These are phyloP conservation scores for Periconia sp. DNA, from an alignment of 2,329 filamentous ascomycete species.

Conservation along the genomic window DNA sequence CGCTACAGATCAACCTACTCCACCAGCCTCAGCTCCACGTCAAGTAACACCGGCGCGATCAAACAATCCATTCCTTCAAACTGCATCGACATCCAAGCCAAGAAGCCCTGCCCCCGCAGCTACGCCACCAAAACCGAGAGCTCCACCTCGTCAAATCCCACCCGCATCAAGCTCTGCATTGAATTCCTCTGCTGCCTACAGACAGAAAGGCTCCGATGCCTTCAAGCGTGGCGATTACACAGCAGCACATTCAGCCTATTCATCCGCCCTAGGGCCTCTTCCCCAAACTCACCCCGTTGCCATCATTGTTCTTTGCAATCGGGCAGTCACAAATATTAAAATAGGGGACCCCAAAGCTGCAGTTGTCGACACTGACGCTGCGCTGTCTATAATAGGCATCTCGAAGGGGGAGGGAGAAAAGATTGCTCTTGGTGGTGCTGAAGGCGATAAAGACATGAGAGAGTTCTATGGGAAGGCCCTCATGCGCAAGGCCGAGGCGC, in stretches of 20 bases:
- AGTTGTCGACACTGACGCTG: conserved; percentile 79
- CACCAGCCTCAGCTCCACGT: conserved; percentile 23
- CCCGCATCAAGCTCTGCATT: conserved; percentile 69
- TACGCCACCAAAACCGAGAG: conserved; percentile 49
- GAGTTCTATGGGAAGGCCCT: conserved; percentile 93
- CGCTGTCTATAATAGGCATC: conserved; percentile 76
- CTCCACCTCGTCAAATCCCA: conserved; percentile 64
- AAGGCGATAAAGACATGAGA: conserved; percentile 76
- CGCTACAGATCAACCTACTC: conserved; percentile 30
- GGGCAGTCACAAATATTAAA: conserved; percentile 85
- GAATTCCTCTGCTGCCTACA: conserved; percentile 74
- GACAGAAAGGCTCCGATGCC: conserved; percentile 78
- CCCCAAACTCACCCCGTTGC: conserved; percentile 78
- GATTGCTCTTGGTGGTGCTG: conserved; percentile 66
- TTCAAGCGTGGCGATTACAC: conserved; percentile 95
- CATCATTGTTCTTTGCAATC: conserved; percentile 89
- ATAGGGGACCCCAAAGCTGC: conserved; percentile 89
- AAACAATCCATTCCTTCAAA: conserved; percentile 43
- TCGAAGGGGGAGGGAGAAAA: conserved; percentile 77
- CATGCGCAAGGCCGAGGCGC: conserved; percentile 90
- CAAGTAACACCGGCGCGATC: conserved; percentile 40
- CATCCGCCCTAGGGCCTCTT: conserved; percentile 71
- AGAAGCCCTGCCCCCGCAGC: conserved; percentile 43
- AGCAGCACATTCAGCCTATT: conserved; percentile 80
- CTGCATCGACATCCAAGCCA: conserved; percentile 23